Evolutionary conservation across 1,139 yeast genomes (phyloP), one percentile per base, ranked within the genome.

Genomic region (Debaryomyces coudertii): DNA sequence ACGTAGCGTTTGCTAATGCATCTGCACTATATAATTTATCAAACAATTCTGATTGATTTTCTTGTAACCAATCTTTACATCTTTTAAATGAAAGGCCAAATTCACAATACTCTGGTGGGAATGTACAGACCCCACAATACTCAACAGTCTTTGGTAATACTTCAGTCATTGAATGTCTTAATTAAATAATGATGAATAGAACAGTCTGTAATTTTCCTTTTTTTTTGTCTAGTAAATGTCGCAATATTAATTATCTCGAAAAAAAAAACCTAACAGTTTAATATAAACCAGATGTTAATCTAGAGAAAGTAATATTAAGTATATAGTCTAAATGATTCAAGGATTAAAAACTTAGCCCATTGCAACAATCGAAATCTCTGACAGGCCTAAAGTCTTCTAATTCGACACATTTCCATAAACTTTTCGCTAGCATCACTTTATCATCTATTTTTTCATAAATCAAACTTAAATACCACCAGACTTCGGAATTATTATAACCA

Each of bases 61-160:
- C 80, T 49, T 79, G 71, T 37, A 92, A 77, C 96, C 97, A 90
- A 33, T 79, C 83, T 58, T 86, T 88, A 70, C 99, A 92, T 62
- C 90, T 82, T 61, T 85, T 85, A 65, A 87, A 76, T 34, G 85
- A 76, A 41, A 88, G 87, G 11, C 96, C 95, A 63, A 90, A 92
- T 63, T 92, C 98, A 71, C 99, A 92, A 69, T 85, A 92, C 67
- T 90, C 98, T 2, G 93, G 93, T 12, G 97, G 97, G 61, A 82
- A 85, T 0, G 90, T 69, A 66, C 98, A 92, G 7, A 90, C 79
- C 5, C 84, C 93, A 66, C 98, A 92, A 69, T 92, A 90, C 9
- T 78, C 58, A 15, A 83, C 77, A 24, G 68, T 57, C 55, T 68
- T 75, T 12, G 87, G 80, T 34, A 49, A 54, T 22, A 68, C 59